phyloP scores from a whole-genome alignment of 2,329 filamentous ascomycete species.

The Colletotrichum orchidophilum region DNA sequence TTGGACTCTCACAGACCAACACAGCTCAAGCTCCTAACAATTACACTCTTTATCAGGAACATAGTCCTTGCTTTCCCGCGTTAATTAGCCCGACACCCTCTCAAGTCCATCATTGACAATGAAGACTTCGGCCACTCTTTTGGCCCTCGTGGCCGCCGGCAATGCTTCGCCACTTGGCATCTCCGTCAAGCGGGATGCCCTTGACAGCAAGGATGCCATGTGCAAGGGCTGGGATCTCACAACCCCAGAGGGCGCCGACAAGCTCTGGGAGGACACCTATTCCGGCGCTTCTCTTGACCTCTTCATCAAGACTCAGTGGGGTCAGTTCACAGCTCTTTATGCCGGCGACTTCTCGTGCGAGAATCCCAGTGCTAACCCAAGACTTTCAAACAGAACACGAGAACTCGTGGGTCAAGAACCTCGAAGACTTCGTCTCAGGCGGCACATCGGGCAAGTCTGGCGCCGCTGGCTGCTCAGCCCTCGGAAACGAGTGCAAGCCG shows the following conservation, averaged over 20 bases:
- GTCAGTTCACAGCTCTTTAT: neutral
- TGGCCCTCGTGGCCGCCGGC: neutral
- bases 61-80: neutral
- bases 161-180: neutral
- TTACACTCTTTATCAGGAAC: neutral
- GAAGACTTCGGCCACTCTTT: slow-evolving; percentile 1
- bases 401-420: slow-evolving; percentile 18
- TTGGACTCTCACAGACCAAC: neutral
- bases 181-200: neutral
- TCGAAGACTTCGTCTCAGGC: slow-evolving; percentile 12
- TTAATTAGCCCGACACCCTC: neutral
- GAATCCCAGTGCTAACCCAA: neutral
- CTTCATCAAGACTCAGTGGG: slow-evolving; percentile 15
- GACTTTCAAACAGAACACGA: slow-evolving; percentile 4
- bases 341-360: neutral
- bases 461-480: slow-evolving; percentile 13
- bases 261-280: slow-evolving; percentile 9
- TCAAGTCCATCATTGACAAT: neutral
- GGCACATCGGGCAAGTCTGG: slow-evolving; percentile 23
- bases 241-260: slow-evolving; percentile 11
- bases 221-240: slow-evolving; percentile 22
- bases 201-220: slow-evolving; percentile 10
- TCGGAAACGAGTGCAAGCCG: slow-evolving; percentile 22
- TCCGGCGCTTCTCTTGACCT: slow-evolving; percentile 7
- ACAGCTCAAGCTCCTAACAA: neutral